These are phyloP conservation scores for Moesziomyces antarcticus DNA, from an alignment of 1,284 basidiomycete genomes.

Conservation along the genomic window DNA sequence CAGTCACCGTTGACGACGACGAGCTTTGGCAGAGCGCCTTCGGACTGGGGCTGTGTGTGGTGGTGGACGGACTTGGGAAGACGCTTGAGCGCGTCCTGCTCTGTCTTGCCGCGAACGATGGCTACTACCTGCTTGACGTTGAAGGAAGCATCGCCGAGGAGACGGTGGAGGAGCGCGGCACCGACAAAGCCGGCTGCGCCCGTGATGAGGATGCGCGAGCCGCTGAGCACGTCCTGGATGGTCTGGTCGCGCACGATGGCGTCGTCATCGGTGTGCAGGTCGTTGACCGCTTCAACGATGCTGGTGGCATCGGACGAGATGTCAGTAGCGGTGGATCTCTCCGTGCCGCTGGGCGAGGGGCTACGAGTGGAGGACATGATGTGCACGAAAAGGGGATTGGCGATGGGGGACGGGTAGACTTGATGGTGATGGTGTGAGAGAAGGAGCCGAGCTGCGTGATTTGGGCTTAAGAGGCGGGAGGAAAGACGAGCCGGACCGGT, in stretches of 20 bases:
- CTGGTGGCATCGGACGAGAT: slow-evolving; percentile 33
- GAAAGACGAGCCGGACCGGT: too few species aligned
- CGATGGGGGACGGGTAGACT: too few species aligned
- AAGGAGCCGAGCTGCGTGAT: background rate
- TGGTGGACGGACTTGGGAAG: slow-evolving; percentile 41
- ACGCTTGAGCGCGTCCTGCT: slow-evolving; percentile 38
- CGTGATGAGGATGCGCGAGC: slow-evolving; percentile 42
- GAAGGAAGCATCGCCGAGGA: slow-evolving; percentile 28
- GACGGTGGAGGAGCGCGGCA: slow-evolving; percentile 39
- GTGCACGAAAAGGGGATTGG: background rate
- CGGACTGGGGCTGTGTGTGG: slow-evolving; percentile 21
- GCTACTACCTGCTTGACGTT: slow-evolving; percentile 46
- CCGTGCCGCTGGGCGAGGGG: slow-evolving; percentile 31
- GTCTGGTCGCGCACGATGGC: slow-evolving; percentile 18
- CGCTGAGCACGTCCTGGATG: slow-evolving; percentile 33
- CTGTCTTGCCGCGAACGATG: slow-evolving; percentile 42
- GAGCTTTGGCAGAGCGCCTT: slow-evolving; percentile 30
- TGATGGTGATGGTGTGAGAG: too few species aligned
- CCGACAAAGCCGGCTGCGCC: slow-evolving; percentile 52
- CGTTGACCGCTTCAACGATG: slow-evolving; percentile 25
- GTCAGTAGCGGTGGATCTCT: slow-evolving; percentile 32
- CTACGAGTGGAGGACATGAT: slow-evolving; percentile 40
- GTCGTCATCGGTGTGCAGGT: slow-evolving; percentile 23
- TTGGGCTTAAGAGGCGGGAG: too few species aligned
- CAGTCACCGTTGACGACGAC: slow-evolving; percentile 48